Evolutionary conservation across 1,284 basidiomycete species (phyloP).

Genomic region (Ceratobasidium sp.): DNA sequence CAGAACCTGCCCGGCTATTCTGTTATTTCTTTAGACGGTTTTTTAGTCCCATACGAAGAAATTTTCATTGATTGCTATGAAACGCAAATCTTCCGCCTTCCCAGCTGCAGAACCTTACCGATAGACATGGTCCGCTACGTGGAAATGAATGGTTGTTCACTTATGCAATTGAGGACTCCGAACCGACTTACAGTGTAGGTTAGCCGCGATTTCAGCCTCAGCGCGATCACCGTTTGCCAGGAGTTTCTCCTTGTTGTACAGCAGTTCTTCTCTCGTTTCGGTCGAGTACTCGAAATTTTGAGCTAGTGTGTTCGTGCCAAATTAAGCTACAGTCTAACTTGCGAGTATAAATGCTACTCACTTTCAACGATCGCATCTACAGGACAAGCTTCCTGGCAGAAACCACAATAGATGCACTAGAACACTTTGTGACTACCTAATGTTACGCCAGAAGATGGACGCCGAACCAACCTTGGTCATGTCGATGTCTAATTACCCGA

Average conservation of each 20-base stretch:
- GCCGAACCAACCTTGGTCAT: conserved; percentile 63
- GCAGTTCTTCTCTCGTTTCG: conserved; percentile 96
- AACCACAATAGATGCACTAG: conserved; percentile 95
- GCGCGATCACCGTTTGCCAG: conserved; percentile 95
- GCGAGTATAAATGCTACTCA: conserved; percentile 60
- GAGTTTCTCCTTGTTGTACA: conserved; percentile 99
- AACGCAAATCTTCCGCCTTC: not conserved
- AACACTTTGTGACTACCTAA: conserved; percentile 7
- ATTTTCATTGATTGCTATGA: conserved; percentile 43
- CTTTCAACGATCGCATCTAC: conserved; percentile 99
- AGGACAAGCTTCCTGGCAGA: conserved; percentile 99
- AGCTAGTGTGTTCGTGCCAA: conserved; percentile 61
- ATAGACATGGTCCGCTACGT: conserved; percentile 70
- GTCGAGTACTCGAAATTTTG: conserved; percentile 97
- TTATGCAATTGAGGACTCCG: conserved; percentile 42
- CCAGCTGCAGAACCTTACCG: conserved; percentile 55
- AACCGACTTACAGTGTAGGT: conserved; percentile 75
- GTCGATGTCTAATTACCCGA: conserved; percentile 60
- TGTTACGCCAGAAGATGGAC: not conserved
- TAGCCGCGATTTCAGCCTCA: conserved; percentile 96
- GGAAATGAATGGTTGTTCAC: conserved; percentile 35
- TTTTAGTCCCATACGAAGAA: conserved; percentile 10
- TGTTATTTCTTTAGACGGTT: conserved; percentile 16
- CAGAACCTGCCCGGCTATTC: not conserved
- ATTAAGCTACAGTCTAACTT: conserved; percentile 35